Evolutionary conservation across 768 basidiomycete genomes (phyloP).

Genomic region (Mycena indigotica): DNA sequence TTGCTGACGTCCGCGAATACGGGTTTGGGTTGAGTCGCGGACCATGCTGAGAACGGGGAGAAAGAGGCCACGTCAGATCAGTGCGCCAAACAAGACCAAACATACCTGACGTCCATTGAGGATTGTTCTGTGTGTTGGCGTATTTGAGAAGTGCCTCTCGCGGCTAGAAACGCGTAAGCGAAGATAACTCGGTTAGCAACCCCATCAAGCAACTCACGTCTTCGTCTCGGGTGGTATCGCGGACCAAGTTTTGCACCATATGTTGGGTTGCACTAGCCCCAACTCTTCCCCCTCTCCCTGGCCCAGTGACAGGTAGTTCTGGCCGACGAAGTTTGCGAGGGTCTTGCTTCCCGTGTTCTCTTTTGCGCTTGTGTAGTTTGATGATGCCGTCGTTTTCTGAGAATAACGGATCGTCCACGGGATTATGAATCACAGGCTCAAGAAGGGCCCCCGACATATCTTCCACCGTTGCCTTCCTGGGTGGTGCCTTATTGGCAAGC

Average conservation of each 20-base stretch:
- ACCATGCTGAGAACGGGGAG: constrained; percentile 74
- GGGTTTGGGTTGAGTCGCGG: constrained; percentile 80
- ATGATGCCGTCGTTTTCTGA: constrained; percentile 75
- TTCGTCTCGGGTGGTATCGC: constrained; percentile 87
- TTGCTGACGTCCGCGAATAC: constrained; percentile 74
- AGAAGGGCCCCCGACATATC: constrained; percentile 87
- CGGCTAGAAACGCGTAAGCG: constrained; percentile 58
- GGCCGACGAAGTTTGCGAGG: constrained; percentile 91
- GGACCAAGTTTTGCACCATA: constrained; percentile 91
- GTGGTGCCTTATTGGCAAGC: constrained; percentile 82
- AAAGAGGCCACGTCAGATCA: constrained; percentile 67
- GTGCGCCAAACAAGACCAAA: constrained; percentile 32
- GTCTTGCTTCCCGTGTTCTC: constrained; percentile 87
- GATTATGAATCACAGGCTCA: constrained; percentile 87
- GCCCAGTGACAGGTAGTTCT: constrained; percentile 89
- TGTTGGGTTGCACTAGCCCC: constrained; percentile 98
- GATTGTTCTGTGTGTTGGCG: constrained; percentile 77
- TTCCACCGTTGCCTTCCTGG: constrained; percentile 78
- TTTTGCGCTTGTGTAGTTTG: constrained; percentile 80
- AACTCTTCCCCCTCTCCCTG: constrained; percentile 90
- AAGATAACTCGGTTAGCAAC: constrained; percentile 22
- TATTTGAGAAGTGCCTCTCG: constrained; percentile 96
- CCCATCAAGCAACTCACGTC: constrained; percentile 74
- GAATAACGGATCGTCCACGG: constrained; percentile 92
- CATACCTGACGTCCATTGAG: constrained; percentile 84